Evolutionary conservation across 192 early-diverging fungal genomes (phyloP), one percentile per base, ranked within the genome.

Genomic region (Pilobolus umbonatus): DNA sequence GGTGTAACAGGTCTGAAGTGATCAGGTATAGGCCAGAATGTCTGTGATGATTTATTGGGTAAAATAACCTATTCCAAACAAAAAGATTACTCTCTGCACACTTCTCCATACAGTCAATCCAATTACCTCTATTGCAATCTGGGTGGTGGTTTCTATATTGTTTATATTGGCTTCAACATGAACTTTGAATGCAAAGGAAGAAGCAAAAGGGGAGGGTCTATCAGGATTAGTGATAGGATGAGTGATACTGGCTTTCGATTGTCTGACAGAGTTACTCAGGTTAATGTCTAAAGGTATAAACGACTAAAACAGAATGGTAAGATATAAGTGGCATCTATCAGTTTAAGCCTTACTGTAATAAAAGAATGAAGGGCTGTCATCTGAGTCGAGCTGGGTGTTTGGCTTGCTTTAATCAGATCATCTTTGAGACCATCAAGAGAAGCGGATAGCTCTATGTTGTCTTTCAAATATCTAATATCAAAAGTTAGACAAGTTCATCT

Each of bases 371-470:
- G 35, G 3, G 49, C 48, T n/a, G 61, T 40, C 19, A 69, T 53
- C 14, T 60, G 63, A 6, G 42, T 29, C 10, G 65, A 71, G 11
- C 68, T 65, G 3, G 77, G 74, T 11, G 45, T 39, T 7, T 64
- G 52, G 28, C 60, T 71, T 0, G 74, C 77, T 35, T 61, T 51
- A 19, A 63, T 17, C 25, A 79, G 46, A 17, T 65, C 57, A 12
- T 55, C 44, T 19, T 74, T 68, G 6, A 79, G 62, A 49, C 73
- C 65, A 25, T 46, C 50, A 2, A 79, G 44, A 19, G 46, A 35
- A 3, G 32, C 24, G 38, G 62, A 32, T 17, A 68, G 55, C 2
- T 48, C 32, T 19, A 60, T 46, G 34, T 68, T 53, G 25, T 57
- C 52, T 3, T 60, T 49, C 12, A 63, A 53, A 17, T 17, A n/a